These are phyloP conservation scores for Backusella sp. DNA, from an alignment of 192 early-diverging fungal genomes.

Conservation along the genomic window DNA sequence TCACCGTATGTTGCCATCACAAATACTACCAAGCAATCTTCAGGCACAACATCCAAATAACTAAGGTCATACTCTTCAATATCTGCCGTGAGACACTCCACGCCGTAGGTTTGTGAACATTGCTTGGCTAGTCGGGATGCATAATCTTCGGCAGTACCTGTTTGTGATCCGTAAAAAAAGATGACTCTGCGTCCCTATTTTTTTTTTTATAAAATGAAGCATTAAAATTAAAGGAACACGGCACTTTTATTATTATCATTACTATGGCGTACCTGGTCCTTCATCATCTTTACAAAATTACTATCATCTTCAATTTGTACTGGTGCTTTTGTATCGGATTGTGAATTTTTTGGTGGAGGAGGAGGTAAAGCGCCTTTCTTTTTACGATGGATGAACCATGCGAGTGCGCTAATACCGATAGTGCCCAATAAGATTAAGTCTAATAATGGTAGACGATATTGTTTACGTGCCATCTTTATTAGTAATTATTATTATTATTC, in stretches of 20 bases:
- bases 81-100: conserved; percentile 78
- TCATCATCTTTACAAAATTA: conserved; percentile 58
- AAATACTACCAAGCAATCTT: conserved; percentile 76
- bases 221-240: not conserved
- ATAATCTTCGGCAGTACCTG: conserved; percentile 98
- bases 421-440: conserved; percentile 50
- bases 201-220: conserved; percentile 8
- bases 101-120: conserved; percentile 61
- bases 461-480: conserved; percentile 3
- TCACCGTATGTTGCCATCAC: conserved; percentile 95
- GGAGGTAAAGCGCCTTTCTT: conserved; percentile 15
- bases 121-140: conserved; percentile 90
- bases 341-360: conserved; percentile 26
- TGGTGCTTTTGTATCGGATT: conserved; percentile 11
- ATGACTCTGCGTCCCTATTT: conserved; percentile 68
- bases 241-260: not conserved
- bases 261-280: conserved; percentile 41
- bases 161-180: conserved; percentile 96
- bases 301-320: conserved; percentile 39
- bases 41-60: conserved; percentile 66
- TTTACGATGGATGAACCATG: conserved; percentile 27
- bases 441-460: conserved; percentile 17
- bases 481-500: not conserved
- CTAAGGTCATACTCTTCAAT: conserved; percentile 90
- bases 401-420: conserved; percentile 37